Percentiles rank a stretch among this genome's conserved stretches.
These are phyloP conservation scores for Astragalus membranaceus DNA, from an alignment of 306 rosid genomes.

Conservation along the genomic window DNA sequence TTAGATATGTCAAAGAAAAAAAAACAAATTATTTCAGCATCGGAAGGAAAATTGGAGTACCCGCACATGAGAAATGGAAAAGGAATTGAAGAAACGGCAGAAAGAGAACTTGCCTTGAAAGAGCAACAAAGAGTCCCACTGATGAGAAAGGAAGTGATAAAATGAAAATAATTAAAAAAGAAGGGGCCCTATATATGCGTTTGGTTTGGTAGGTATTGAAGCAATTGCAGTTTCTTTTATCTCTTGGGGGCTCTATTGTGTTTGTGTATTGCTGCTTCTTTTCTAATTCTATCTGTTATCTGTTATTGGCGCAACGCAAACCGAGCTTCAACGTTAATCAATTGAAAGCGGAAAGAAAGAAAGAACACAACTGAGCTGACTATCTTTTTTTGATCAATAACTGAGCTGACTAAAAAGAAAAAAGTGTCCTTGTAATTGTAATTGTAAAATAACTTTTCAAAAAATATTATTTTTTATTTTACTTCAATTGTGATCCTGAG, in stretches of 20 bases:
- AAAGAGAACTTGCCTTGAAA: slow-evolving; percentile 31
- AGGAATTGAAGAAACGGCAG: neutral
- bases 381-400: neutral
- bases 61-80: neutral
- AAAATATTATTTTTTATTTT: too few species aligned
- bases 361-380: slow-evolving; percentile 28
- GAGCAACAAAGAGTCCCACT: neutral
- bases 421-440: neutral
- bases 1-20: neutral
- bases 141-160: slow-evolving; percentile 26
- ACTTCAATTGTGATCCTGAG: too few species aligned
- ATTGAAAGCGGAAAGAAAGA: slow-evolving; percentile 12
- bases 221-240: slow-evolving; percentile 17
- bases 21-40: neutral
- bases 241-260: too few species aligned
- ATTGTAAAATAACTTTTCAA: too few species aligned
- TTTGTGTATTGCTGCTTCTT: neutral
- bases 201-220: slow-evolving; percentile 20
- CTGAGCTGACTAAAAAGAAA: slow-evolving; percentile 22
- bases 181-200: neutral
- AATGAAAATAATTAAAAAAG: neutral
- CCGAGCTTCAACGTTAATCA: slow-evolving; percentile 31
- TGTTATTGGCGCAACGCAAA: neutral
- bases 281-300: neutral
- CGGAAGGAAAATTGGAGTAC: neutral